Base-by-base conservation (phyloP, 108 stramenopile genomes). In the Pseudonitzschia pungens region DNA sequence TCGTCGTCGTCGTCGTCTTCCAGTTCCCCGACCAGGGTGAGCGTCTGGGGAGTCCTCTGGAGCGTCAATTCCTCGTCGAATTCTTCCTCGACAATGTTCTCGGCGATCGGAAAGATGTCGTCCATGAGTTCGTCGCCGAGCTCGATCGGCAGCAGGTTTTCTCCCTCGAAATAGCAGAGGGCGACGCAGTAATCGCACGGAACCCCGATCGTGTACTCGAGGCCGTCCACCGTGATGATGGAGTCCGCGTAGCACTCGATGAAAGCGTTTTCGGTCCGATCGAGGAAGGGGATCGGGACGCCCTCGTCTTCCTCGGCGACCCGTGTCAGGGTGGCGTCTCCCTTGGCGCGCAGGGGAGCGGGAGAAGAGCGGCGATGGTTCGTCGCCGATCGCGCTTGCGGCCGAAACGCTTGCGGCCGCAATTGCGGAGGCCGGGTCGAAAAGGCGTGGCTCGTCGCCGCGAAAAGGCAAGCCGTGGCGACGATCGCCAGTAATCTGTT, bases 171-270 rank as follows among this genome's bases (percentile, higher is more conserved):
- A 70, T 91, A 90, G 66, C 94, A 92, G 52, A 96, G 67, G 5
- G 91, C 89, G 50, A 96, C 90, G 66, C 90, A 77, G 64, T 93
- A 85, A 74, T 96, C 92, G 44, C 91, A 92, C 2, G 94, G 94
- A 43, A 79, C 81, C 2, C 94, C 94, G 68, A 96, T 89, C 51
- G 93, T 94, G 76, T 92, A 94, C 66, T 90, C 86, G 0, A 88
- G 81, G 29, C 79, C 87, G 21, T 82, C 81, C 0, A 89, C 70
- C 11, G 74, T 86, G 58, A 87, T 87, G 15, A 86, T 76, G 15
- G 76, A 77, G 70, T 94, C 89, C n/a, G 88, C 87, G 71, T 89
- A 94, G 75, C 93, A 94, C 65, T 94, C 93, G 68, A 94, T 92
- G 68, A 87, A 86, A 28, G 73, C 76, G 42, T 84, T 88, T n/a